These are phyloP conservation scores for Trichoderma guizhouense DNA, from an alignment of 2,329 filamentous ascomycete species.

Conservation along the genomic window DNA sequence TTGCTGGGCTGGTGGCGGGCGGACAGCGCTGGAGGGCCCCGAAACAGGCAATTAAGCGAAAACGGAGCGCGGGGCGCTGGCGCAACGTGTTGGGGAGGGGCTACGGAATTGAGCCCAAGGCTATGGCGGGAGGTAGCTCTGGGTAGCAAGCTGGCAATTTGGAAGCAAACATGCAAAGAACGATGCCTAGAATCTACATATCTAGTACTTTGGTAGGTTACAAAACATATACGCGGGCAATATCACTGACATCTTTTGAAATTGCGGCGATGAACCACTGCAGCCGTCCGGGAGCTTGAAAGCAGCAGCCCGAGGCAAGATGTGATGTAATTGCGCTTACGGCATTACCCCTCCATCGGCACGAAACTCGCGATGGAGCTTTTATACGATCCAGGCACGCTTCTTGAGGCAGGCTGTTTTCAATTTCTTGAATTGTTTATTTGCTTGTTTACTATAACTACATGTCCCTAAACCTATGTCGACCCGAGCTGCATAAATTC, in stretches of 20 bases:
- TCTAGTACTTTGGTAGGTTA: background rate
- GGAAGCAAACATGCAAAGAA: background rate
- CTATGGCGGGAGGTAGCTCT: background rate
- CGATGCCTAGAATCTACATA: background rate
- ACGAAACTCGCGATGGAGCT: background rate
- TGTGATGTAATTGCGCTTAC: background rate
- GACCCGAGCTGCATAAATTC: background rate
- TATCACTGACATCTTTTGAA: background rate
- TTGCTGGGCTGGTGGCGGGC: background rate
- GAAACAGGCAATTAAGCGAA: constrained; percentile 20
- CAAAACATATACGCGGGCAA: background rate
- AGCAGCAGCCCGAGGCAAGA: background rate
- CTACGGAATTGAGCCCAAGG: background rate
- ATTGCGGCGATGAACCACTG: background rate
- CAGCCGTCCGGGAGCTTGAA: background rate
- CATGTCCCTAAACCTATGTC: background rate
- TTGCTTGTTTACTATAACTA: background rate
- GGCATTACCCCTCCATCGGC: constrained; percentile 1
- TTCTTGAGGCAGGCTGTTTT: background rate
- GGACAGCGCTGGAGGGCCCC: background rate
- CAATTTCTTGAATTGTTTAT: background rate
- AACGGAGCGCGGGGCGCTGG: constrained; percentile 27
- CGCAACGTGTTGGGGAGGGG: constrained; percentile 2
- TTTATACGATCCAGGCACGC: background rate
- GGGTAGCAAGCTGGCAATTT: background rate